These are phyloP conservation scores for Solanum tarapatanum DNA, from an alignment of 257 asterid genomes.

Conservation along the genomic window DNA sequence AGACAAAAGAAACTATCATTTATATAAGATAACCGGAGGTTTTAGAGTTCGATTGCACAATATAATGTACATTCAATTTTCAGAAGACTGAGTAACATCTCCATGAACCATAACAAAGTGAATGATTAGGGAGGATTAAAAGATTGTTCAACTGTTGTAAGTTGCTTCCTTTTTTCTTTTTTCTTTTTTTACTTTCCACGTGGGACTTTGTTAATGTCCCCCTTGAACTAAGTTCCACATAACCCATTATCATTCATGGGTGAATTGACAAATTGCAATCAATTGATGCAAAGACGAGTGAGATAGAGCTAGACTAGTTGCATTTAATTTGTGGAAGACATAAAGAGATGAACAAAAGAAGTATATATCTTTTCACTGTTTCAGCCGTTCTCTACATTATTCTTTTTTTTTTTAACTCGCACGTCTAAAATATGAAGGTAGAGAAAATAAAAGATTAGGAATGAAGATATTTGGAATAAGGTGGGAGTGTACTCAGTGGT, in stretches of 20 bases:
- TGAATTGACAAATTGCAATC: neutral
- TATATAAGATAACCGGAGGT: rapidly evolving
- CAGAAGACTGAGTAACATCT: neutral
- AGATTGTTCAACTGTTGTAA: neutral
- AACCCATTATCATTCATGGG: neutral
- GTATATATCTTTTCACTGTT: neutral
- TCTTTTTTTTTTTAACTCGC: neutral
- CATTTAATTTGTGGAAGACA: neutral
- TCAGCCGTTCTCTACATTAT: neutral
- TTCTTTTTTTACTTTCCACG: neutral
- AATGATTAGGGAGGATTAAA: neutral
- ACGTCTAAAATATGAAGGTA: neutral
- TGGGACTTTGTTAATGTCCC: neutral
- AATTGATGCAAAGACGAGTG: neutral
- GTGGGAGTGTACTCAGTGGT: neutral
- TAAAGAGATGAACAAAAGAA: neutral
- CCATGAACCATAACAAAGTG: neutral
- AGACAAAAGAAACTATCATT: neutral
- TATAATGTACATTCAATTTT: neutral
- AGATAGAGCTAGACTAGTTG: neutral
- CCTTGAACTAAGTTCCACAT: neutral
- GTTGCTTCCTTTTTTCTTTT: neutral
- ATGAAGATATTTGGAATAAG: neutral
- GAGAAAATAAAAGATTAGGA: neutral
- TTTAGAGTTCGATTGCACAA: neutral